Evolutionary conservation across 73 alveolate genomes (phyloP), one percentile per base, ranked within the genome.

Genomic region (Diophrys sp.): DNA sequence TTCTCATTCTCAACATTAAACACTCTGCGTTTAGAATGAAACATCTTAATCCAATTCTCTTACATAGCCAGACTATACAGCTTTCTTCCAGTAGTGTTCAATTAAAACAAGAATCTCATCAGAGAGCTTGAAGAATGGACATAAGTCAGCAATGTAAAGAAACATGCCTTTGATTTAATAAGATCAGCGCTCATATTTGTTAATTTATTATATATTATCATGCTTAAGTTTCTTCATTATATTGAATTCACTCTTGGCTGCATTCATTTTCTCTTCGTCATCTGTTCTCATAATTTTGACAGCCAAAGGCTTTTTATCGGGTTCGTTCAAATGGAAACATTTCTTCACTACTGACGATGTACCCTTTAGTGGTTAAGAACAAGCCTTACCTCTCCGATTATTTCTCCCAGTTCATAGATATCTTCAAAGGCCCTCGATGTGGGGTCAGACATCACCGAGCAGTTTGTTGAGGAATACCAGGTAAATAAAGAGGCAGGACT

Each of bases 231-330:
- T 56, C 72, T 25, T 23, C 33, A 80, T 28, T 2, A 80, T 14
- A 29, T 80, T 79, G 72, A 80, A 80, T 62, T 80, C 89, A 25
- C 57, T 54, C 56, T 75, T 72, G 18, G 89, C 89, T 1, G 89
- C 82, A 29, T 27, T 29, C 2, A 80, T 79, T 33, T 79, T 71
- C 44, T 80, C 89, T 34, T 80, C 89, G 56, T 80, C 89, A 25
- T 71, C 55, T 23, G 76, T 80, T 55, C 89, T 33, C 89, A 80
- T 80, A 14, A 80, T 80, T 56, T 80, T 80, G 23, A 80, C 89
- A 18, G 89, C 89, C 25, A 68, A 26, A 2, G 31, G 25, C 29
- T 68, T 28, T 5, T 2, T 1, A 1, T 68, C 54, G 5, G 75
- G 56, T 2, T 18, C 34, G 54, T 29, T 55, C 54, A 23, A 11